Conservation (phyloP, 306 rosid genomes). For the Dalbergia oliveri region DNA sequence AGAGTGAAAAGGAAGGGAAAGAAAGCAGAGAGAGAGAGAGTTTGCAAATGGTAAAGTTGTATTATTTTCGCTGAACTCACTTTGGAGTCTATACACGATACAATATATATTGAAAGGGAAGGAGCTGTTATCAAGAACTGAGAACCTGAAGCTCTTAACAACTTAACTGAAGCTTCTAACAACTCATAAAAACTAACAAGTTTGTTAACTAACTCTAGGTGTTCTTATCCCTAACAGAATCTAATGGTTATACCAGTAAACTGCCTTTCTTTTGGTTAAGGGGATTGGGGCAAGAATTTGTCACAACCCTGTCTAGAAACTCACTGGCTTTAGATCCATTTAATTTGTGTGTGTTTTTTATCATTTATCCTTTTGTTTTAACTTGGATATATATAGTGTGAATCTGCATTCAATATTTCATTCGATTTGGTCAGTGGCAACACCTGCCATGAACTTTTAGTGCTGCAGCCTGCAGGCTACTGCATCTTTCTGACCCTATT, state of each 20-base stretch:
- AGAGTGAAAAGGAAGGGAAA: no score
- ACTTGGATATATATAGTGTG: slow-evolving; percentile 8
- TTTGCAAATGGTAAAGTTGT: no score
- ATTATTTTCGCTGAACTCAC: no score
- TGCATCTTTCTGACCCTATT: not conserved
- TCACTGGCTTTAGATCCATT: slow-evolving; percentile 3
- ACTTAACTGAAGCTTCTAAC: no score
- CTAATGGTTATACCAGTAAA: not conserved
- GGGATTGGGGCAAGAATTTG: not conserved
- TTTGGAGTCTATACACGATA: no score
- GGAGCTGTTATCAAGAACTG: no score
- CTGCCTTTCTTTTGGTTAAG: not conserved
- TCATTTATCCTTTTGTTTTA: not conserved
- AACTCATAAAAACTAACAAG: no score
- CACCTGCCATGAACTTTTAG: not conserved
- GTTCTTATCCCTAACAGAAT: no score
- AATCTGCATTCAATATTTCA: slow-evolving; percentile 38
- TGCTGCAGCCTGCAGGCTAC: not conserved
- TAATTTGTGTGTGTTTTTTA: not conserved
- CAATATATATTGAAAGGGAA: no score
- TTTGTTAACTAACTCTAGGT: no score
- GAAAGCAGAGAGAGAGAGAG: no score
- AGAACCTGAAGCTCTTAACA: no score
- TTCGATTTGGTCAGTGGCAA: slow-evolving; percentile 10
- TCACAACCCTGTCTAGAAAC: not conserved